These are phyloP conservation scores for Annulohypoxylon truncatum DNA, from an alignment of 2,329 filamentous ascomycete species.

Conservation along the genomic window DNA sequence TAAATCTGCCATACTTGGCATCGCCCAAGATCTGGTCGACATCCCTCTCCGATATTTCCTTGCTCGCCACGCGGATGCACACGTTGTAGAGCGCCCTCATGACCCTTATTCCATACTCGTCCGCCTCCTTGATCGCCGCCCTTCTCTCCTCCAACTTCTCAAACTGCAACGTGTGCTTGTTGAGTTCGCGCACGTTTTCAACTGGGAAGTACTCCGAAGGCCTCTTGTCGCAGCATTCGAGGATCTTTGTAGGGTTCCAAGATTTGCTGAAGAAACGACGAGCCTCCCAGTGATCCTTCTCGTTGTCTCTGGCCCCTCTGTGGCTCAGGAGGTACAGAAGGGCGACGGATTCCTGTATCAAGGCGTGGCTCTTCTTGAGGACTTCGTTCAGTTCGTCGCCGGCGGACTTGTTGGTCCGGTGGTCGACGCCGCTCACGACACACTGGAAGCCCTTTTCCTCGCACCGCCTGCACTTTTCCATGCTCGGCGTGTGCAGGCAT, in stretches of 20 bases:
- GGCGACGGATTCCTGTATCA: conserved; percentile 5
- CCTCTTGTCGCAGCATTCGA: neutral
- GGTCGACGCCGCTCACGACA: neutral
- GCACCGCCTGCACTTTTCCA: neutral
- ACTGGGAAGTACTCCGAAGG: neutral
- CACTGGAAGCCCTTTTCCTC: neutral
- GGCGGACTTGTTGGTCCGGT: conserved; percentile 8
- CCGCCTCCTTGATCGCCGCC: neutral
- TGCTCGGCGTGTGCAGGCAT: neutral
- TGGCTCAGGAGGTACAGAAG: neutral
- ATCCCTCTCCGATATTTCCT: neutral
- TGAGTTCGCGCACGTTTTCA: neutral
- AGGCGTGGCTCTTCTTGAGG: neutral
- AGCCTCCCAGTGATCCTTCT: neutral
- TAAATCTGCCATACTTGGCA: neutral
- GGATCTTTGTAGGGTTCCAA: neutral
- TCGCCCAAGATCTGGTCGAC: neutral
- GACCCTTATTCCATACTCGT: neutral
- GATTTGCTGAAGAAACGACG: neutral
- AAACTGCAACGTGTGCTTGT: neutral
- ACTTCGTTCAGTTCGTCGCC: neutral
- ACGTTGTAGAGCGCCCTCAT: neutral
- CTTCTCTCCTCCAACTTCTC: neutral
- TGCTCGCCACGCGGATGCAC: neutral
- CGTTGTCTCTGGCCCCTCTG: neutral